Conservation (phyloP, 2,329 filamentous ascomycete genomes). For the Xylariaceae sp. region DNA sequence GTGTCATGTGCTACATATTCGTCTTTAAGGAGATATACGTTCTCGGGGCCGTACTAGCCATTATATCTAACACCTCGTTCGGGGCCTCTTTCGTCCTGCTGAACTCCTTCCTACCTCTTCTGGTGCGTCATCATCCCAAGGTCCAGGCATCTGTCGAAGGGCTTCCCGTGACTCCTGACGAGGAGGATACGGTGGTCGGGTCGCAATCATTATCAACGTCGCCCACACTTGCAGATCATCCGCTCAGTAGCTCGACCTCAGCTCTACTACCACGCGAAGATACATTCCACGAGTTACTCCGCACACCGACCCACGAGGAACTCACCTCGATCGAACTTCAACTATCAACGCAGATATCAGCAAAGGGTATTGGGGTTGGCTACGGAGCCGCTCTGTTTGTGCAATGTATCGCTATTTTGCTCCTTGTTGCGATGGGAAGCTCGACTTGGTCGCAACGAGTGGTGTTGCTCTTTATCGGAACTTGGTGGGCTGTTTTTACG, state of each 20-base stretch:
- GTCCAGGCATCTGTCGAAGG: constrained; percentile 26
- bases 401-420: constrained; percentile 74
- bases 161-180: constrained; percentile 24
- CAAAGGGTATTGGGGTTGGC: constrained; percentile 88
- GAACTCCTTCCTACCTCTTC: constrained; percentile 88
- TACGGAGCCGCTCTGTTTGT: constrained; percentile 84
- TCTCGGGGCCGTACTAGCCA: constrained; percentile 76
- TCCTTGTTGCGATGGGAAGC: constrained; percentile 69
- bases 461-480: constrained; percentile 79
- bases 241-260: constrained; percentile 39
- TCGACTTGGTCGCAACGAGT: constrained; percentile 82
- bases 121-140: constrained; percentile 79
- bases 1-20: constrained; percentile 85
- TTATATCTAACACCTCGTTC: constrained; percentile 89
- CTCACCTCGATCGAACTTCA: constrained; percentile 64
- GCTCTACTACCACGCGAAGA: constrained; percentile 39
- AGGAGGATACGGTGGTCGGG: constrained; percentile 28
- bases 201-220: constrained; percentile 33
- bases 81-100: constrained; percentile 92
- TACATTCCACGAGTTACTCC: constrained; percentile 30
- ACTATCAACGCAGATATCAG: constrained; percentile 86
- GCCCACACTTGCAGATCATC: constrained; percentile 22
- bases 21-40: constrained; percentile 73
- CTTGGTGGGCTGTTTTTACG: constrained; percentile 92
- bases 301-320: constrained; percentile 40